Percentiles rank a stretch among this genome's conserved stretches.
Evolutionary conservation across 2,329 filamentous ascomycete species (phyloP).

Genomic region (Hyphodiscus sp.): DNA sequence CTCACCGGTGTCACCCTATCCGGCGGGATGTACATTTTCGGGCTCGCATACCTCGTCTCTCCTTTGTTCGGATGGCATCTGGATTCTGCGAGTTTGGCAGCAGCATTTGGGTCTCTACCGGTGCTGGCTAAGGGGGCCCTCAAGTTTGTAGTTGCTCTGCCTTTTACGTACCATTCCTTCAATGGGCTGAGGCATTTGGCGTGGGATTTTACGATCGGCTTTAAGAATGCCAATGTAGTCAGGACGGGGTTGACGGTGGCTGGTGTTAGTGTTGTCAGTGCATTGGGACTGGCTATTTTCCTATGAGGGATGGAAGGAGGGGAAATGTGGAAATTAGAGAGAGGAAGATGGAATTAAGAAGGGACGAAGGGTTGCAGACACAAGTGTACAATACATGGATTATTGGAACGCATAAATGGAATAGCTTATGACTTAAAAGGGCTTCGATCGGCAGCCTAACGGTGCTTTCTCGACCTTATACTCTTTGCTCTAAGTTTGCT

Average conservation of each 20-base stretch:
- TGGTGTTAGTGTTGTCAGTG: constrained; percentile 45
- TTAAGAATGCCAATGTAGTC: constrained; percentile 59
- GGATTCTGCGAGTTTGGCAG: constrained; percentile 56
- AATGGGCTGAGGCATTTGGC: constrained; percentile 67
- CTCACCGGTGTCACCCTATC: constrained; percentile 56
- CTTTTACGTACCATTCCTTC: constrained; percentile 62
- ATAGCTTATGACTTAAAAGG: neutral
- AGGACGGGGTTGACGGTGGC: constrained; percentile 59
- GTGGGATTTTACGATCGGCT: constrained; percentile 59
- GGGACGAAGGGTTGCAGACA: no score
- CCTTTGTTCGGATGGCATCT: constrained; percentile 62
- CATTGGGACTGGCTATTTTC: constrained; percentile 30
- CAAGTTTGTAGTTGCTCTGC: constrained; percentile 54
- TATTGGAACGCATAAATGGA: neutral
- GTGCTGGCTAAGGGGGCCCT: constrained; percentile 49
- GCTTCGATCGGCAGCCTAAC: no score
- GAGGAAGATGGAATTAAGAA: neutral
- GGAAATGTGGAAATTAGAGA: neutral
- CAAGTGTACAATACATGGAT: neutral
- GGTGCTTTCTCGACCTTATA: no score
- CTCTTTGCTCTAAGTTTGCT: no score
- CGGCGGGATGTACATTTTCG: constrained; percentile 61
- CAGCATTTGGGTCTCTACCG: constrained; percentile 57
- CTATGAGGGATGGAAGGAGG: constrained; percentile 11
- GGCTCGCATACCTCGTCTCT: constrained; percentile 57